Evolutionary conservation across 768 basidiomycete species (phyloP).

Genomic region (Omphalotus guepiniiformis): DNA sequence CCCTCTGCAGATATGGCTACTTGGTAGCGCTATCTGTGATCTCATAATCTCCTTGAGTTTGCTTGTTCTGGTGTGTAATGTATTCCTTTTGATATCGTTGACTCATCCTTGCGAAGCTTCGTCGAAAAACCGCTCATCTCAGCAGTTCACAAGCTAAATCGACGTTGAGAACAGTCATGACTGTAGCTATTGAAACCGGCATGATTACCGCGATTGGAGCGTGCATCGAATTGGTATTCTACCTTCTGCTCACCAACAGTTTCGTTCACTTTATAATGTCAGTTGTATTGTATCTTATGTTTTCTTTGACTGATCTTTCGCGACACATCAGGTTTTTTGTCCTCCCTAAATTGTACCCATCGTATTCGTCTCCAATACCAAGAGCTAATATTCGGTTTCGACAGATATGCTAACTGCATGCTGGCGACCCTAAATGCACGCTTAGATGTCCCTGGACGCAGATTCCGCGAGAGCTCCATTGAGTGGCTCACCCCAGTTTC

Average conservation of each 20-base stretch:
- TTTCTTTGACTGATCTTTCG: background rate
- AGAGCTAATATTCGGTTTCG: too few species aligned
- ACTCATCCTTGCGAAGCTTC: background rate
- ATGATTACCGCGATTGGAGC: constrained; percentile 17
- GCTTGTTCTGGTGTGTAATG: constrained; percentile 20
- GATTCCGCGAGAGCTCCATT: constrained; percentile 1
- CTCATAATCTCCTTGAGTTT: constrained; percentile 22
- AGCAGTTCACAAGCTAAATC: constrained; percentile 4
- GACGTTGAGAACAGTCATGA: constrained; percentile 10
- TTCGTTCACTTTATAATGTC: constrained; percentile 18
- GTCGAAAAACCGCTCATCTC: constrained; percentile 6
- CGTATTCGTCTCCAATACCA: background rate
- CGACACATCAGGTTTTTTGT: background rate
- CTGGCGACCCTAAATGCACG: constrained; percentile 9
- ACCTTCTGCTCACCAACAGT: constrained; percentile 13
- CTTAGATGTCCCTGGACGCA: background rate
- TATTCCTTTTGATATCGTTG: background rate
- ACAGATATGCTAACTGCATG: constrained; percentile 8
- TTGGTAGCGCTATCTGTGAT: constrained; percentile 19
- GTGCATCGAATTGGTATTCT: constrained; percentile 16
- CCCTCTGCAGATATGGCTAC: constrained; percentile 20
- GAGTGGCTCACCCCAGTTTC: too few species aligned
- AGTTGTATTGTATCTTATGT: background rate
- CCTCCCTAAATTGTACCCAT: constrained; percentile 6
- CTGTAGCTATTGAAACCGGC: constrained; percentile 20